Conservation (phyloP, 2,329 filamentous ascomycete genomes). For the Botrytis pseudocinerea region DNA sequence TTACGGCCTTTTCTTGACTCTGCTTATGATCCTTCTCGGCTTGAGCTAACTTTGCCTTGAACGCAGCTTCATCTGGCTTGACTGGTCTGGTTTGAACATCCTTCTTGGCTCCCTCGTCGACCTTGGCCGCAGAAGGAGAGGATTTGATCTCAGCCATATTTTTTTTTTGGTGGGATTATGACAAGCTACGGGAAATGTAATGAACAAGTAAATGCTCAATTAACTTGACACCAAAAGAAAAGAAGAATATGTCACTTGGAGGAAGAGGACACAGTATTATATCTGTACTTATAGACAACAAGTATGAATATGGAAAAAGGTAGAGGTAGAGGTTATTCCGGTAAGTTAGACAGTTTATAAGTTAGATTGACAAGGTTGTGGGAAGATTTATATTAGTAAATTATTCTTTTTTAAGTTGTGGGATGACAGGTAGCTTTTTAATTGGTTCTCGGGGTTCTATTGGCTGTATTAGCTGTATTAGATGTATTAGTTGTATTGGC, state of each 20-base stretch:
- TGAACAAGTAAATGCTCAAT: conserved; percentile 16
- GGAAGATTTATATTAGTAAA: conserved; percentile 10
- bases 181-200: conserved; percentile 1
- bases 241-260: background rate
- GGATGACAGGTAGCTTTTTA: conserved; percentile 18
- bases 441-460: conserved; percentile 1
- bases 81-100: conserved; percentile 55
- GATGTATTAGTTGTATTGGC: background rate
- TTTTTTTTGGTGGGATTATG: conserved; percentile 34
- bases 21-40: conserved; percentile 85
- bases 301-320: conserved; percentile 10
- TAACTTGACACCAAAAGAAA: conserved; percentile 5
- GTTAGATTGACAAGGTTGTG: conserved; percentile 7
- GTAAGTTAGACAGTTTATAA: background rate
- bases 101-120: conserved; percentile 41
- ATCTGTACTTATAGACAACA: background rate
- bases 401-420: conserved; percentile 10
- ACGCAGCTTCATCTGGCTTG: conserved; percentile 84
- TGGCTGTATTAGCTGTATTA: background rate
- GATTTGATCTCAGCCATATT: conserved; percentile 49
- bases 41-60: conserved; percentile 74
- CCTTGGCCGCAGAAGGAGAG: conserved; percentile 47
- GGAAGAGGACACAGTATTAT: conserved; percentile 7
- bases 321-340: background rate
- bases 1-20: conserved; percentile 69